These are phyloP conservation scores for Fusarium pseudonygamai DNA, from an alignment of 2,329 filamentous ascomycete genomes.

Conservation along the genomic window DNA sequence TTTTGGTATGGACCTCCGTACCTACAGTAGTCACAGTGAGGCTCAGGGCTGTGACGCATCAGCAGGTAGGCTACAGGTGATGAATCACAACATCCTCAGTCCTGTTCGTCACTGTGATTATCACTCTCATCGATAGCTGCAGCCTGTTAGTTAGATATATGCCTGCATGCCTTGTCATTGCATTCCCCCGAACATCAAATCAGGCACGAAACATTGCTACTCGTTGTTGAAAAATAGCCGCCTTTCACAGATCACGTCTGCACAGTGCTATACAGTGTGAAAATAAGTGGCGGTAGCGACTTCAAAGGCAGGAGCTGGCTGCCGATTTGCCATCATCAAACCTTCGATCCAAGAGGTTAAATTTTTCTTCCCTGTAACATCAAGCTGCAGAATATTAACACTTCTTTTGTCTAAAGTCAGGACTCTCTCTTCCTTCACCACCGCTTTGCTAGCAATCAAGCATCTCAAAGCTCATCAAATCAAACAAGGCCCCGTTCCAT, in stretches of 20 bases:
- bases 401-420: slow-evolving; percentile 2
- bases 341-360: slow-evolving; percentile 15
- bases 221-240: not conserved
- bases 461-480: slow-evolving; percentile 20
- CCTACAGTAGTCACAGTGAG: slow-evolving; percentile 5
- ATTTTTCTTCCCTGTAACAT: slow-evolving; percentile 8
- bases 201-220: not conserved
- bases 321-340: slow-evolving; percentile 11
- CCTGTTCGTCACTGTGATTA: not conserved
- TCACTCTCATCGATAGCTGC: not conserved
- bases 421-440: slow-evolving; percentile 11
- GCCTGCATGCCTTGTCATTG: not conserved
- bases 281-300: slow-evolving; percentile 31
- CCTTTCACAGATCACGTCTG: not conserved
- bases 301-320: slow-evolving; percentile 12
- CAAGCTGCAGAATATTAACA: slow-evolving; percentile 1
- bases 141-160: no score
- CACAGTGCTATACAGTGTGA: slow-evolving; percentile 22
- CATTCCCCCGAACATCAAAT: not conserved
- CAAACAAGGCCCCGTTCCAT: slow-evolving; percentile 22
- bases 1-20: no score
- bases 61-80: not conserved
- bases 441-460: slow-evolving; percentile 18
- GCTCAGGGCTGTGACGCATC: slow-evolving; percentile 4
- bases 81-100: slow-evolving; percentile 17